These are phyloP conservation scores for Gonium pectorale DNA, from an alignment of 139 green algal genomes.

Conservation along the genomic window DNA sequence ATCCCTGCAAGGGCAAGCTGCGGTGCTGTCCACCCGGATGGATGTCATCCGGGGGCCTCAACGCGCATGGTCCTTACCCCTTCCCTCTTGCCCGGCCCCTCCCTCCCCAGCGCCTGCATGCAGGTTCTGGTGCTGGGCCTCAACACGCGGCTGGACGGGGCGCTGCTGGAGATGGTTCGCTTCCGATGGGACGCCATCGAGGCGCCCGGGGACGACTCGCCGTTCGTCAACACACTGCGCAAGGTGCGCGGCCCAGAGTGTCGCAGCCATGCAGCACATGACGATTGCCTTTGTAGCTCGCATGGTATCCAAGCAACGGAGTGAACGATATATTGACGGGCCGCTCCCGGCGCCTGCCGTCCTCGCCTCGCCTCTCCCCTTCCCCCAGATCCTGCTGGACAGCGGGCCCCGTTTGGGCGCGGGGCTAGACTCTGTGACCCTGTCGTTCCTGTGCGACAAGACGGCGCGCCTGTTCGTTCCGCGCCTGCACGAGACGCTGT, in stretches of 20 bases:
- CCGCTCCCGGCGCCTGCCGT: too few species aligned
- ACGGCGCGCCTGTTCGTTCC: conserved; percentile 89
- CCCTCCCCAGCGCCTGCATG: conserved; percentile 70
- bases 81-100: not conserved
- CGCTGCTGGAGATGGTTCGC: conserved; percentile 62
- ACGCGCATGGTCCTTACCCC: not conserved
- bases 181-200: conserved; percentile 76
- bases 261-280: too few species aligned
- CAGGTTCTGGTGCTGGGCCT: conserved; percentile 88
- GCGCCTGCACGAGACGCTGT: conserved; percentile 72
- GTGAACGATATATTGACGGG: too few species aligned
- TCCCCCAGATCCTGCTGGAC: conserved; percentile 67
- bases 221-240: conserved; percentile 79
- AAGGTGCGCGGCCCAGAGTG: conserved; percentile 52
- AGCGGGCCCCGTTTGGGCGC: conserved; percentile 68
- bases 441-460: conserved; percentile 97
- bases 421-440: conserved; percentile 80
- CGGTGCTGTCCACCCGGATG: too few species aligned
- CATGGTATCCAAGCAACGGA: too few species aligned
- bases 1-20: too few species aligned
- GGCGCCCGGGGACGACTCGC: conserved; percentile 89
- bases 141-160: conserved; percentile 89
- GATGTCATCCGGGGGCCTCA: too few species aligned
- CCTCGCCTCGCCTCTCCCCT: too few species aligned
- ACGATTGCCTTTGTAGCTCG: too few species aligned